Percentiles rank a stretch among this genome's conserved stretches.
Evolutionary conservation across 192 early-diverging fungal species (phyloP).

Genomic region (Coemansia reversa): DNA sequence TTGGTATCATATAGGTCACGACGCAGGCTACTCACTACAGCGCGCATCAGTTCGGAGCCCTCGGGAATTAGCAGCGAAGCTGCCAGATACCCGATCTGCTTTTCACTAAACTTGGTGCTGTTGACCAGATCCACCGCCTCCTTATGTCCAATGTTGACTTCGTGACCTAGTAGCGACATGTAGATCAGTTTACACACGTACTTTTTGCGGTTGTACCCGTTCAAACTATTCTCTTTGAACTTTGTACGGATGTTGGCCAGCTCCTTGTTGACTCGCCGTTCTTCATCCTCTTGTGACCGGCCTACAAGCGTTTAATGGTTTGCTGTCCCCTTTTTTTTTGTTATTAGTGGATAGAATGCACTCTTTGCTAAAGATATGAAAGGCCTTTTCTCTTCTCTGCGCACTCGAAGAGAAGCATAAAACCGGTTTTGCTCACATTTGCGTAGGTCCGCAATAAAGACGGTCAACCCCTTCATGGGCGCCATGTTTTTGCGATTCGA

Average conservation of each 20-base stretch:
- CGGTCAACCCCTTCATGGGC: slow-evolving; percentile 88
- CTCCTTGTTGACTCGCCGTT: slow-evolving; percentile 99
- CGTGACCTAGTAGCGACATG: slow-evolving; percentile 99
- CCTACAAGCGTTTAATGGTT: slow-evolving; percentile 55
- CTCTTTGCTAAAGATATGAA: no score
- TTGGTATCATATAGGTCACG: slow-evolving; percentile 86
- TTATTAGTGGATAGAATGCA: no score
- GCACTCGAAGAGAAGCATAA: not conserved
- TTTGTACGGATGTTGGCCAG: slow-evolving; percentile 98
- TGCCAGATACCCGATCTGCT: slow-evolving; percentile 98
- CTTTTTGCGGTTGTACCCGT: slow-evolving; percentile 99
- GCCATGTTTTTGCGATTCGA: slow-evolving; percentile 20
- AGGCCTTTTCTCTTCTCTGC: no score
- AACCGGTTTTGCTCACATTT: slow-evolving; percentile 73
- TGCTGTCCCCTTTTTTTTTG: no score
- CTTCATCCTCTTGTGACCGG: slow-evolving; percentile 93
- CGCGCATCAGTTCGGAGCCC: slow-evolving; percentile 74
- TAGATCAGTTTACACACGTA: slow-evolving; percentile 99
- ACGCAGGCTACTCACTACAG: slow-evolving; percentile 85
- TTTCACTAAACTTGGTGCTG: slow-evolving; percentile 92
- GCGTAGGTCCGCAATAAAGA: slow-evolving; percentile 96
- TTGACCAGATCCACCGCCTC: slow-evolving; percentile 93
- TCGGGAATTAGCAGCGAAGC: slow-evolving; percentile 90
- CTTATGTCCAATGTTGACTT: slow-evolving; percentile 96
- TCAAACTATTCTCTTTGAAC: slow-evolving; percentile 90